A percentile compares a stretch with the other conserved stretches of the same genome.
These are phyloP conservation scores for Elongisporangium prolatum DNA, from an alignment of 352 stramenopile genomes.

Conservation along the genomic window DNA sequence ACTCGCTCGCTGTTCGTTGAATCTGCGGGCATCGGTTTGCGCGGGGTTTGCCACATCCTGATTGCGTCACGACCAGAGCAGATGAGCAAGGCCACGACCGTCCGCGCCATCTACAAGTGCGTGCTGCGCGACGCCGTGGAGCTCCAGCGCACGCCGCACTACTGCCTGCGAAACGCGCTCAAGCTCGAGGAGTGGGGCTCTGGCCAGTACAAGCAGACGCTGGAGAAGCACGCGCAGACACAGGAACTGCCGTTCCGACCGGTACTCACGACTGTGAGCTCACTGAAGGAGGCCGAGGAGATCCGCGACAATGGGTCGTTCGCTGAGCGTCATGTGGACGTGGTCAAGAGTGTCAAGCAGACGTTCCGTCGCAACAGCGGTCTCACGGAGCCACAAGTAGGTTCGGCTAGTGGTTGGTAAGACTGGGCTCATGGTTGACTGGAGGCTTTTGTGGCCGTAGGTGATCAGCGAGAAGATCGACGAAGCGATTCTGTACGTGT, in stretches of 20 bases:
- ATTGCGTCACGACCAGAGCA: not conserved
- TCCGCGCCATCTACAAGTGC: conserved; percentile 62
- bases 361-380: conserved; percentile 38
- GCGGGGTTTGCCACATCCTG: not conserved
- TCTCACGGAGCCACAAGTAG: conserved; percentile 35
- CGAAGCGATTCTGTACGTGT: conserved; percentile 52
- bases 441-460: conserved; percentile 9
- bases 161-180: conserved; percentile 49
- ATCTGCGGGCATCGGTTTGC: not conserved
- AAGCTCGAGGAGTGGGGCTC: conserved; percentile 60
- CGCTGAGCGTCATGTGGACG: conserved; percentile 15
- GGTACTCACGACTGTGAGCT: conserved; percentile 20
- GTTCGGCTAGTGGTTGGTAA: not conserved
- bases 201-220: conserved; percentile 29
- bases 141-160: conserved; percentile 54
- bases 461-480: conserved; percentile 46
- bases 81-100: conserved; percentile 35
- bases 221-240: not conserved
- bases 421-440: not conserved
- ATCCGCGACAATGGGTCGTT: conserved; percentile 27
- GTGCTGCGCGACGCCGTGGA: conserved; percentile 54
- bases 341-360: conserved; percentile 30
- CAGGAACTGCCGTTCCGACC: conserved; percentile 6
- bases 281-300: conserved; percentile 38
- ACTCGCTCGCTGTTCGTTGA: not conserved